Percentiles rank a stretch among this genome's conserved stretches.
phyloP scores from a whole-genome alignment of 1,284 basidiomycete species.

The Trichosporon sp. region DNA sequence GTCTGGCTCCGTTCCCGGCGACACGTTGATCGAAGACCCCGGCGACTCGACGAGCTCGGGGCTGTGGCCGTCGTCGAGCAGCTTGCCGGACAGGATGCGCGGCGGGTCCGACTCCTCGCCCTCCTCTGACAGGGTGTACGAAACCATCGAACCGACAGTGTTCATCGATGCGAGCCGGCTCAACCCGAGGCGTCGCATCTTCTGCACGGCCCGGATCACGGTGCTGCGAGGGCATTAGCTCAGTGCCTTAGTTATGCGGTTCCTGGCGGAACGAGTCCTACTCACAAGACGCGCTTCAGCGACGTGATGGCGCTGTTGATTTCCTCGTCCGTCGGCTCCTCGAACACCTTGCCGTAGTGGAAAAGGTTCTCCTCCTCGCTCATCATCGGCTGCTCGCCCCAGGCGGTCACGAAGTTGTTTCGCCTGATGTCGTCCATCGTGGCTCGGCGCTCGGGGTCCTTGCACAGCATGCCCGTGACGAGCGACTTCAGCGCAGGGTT shows the following conservation, averaged over 20 bases:
- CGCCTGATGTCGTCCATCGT: slow-evolving; percentile 44
- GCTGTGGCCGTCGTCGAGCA: neutral
- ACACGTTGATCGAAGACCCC: neutral
- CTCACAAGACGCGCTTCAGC: slow-evolving; percentile 43
- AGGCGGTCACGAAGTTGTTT: slow-evolving; percentile 48
- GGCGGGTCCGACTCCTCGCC: neutral
- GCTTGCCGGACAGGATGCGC: neutral
- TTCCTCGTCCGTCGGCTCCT: slow-evolving; percentile 48
- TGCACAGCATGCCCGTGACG: slow-evolving; percentile 44
- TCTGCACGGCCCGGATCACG: slow-evolving; percentile 46
- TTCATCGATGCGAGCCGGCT: slow-evolving; percentile 17
- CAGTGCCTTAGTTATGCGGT: neutral
- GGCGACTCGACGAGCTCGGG: slow-evolving; percentile 9
- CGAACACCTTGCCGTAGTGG: slow-evolving; percentile 45
- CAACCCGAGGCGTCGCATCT: slow-evolving; percentile 20
- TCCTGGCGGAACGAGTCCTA: no score
- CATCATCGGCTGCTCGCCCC: slow-evolving; percentile 40
- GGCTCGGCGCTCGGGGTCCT: slow-evolving; percentile 43
- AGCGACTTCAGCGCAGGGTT: slow-evolving; percentile 39
- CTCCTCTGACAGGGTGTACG: slow-evolving; percentile 29
- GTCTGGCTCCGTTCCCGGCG: neutral
- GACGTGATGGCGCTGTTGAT: slow-evolving; percentile 44
- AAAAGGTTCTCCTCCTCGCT: slow-evolving; percentile 46
- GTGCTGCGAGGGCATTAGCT: slow-evolving; percentile 24
- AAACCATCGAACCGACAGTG: slow-evolving; percentile 42